Percentiles rank a stretch among this genome's conserved stretches.
Conservation (phyloP, 139 green algal genomes). For the Coelastrella sp. region DNA sequence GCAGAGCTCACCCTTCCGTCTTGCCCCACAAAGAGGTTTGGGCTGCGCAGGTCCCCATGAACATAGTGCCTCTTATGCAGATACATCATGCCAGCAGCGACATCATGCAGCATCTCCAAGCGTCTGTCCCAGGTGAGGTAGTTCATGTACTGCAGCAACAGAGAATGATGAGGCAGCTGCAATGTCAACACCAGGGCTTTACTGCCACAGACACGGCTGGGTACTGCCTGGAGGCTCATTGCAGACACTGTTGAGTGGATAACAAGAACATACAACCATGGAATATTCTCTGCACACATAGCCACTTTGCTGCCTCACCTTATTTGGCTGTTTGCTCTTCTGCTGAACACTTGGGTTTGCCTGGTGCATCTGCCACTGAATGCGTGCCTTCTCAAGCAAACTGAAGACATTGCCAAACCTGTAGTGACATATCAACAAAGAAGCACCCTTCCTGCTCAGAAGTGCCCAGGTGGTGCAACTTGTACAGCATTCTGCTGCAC, state of each 20-base stretch:
- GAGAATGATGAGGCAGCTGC: background rate
- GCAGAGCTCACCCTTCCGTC: constrained; percentile 1
- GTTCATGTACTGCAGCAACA: constrained; percentile 34
- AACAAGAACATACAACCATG: too few species aligned
- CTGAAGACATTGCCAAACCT: background rate
- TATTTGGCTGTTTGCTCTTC: background rate
- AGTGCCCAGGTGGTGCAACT: background rate
- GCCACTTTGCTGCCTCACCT: constrained; percentile 5
- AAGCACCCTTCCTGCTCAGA: background rate
- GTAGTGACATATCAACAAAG: background rate
- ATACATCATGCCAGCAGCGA: constrained; percentile 77
- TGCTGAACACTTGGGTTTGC: background rate
- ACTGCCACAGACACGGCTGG: background rate
- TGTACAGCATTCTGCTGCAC: too few species aligned
- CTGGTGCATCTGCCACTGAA: background rate
- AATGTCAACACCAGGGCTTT: background rate
- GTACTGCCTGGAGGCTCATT: background rate
- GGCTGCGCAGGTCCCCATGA: constrained; percentile 75
- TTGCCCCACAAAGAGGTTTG: constrained; percentile 50
- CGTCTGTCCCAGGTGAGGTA: constrained; percentile 42
- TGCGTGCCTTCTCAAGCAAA: constrained; percentile 14
- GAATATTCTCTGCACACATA: too few species aligned
- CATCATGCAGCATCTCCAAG: constrained; percentile 59
- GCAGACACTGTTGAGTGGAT: too few species aligned
- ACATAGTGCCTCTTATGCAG: constrained; percentile 80